phyloP scores from a whole-genome alignment of 495 filamentous ascomycete species.

The Penicillium herquei region DNA sequence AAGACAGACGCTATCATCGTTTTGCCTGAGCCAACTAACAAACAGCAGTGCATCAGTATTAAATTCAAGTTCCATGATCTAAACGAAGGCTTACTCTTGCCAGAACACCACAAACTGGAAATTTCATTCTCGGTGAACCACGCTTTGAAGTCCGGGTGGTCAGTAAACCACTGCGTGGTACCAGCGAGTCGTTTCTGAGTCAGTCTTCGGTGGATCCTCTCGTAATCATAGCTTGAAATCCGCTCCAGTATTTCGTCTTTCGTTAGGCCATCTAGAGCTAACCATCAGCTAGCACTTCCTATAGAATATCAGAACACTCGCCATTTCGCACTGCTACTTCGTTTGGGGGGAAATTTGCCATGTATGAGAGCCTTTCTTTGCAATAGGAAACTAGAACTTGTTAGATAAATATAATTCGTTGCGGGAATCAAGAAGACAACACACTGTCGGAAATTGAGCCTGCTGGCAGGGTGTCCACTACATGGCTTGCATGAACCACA shows the following conservation, averaged over 20 bases:
- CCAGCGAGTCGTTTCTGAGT: slow-evolving; percentile 14
- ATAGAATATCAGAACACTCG: background rate
- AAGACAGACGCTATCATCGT: slow-evolving; percentile 24
- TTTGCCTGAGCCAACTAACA: slow-evolving; percentile 28
- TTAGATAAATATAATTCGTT: background rate
- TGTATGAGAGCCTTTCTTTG: background rate
- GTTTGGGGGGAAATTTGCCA: too few relatives aligned
- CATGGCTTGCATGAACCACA: slow-evolving; percentile 1
- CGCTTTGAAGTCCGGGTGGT: slow-evolving; percentile 19
- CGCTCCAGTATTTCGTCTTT: background rate
- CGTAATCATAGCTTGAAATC: slow-evolving; percentile 24
- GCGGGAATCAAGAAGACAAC: background rate
- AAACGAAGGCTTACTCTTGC: slow-evolving; percentile 20
- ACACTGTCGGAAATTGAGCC: background rate
- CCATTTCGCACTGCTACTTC: background rate
- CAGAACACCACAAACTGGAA: slow-evolving; percentile 25
- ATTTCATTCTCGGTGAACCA: slow-evolving; percentile 12
- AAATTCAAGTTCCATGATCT: background rate
- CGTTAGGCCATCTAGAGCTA: background rate
- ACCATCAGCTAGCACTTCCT: background rate
- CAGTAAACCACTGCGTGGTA: slow-evolving; percentile 22
- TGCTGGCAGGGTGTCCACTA: background rate
- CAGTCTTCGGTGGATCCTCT: slow-evolving; percentile 18
- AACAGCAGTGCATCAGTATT: slow-evolving; percentile 4
- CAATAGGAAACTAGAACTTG: background rate